Evolutionary conservation across 768 basidiomycete genomes (phyloP).

Genomic region (Suillus clintonianus): DNA sequence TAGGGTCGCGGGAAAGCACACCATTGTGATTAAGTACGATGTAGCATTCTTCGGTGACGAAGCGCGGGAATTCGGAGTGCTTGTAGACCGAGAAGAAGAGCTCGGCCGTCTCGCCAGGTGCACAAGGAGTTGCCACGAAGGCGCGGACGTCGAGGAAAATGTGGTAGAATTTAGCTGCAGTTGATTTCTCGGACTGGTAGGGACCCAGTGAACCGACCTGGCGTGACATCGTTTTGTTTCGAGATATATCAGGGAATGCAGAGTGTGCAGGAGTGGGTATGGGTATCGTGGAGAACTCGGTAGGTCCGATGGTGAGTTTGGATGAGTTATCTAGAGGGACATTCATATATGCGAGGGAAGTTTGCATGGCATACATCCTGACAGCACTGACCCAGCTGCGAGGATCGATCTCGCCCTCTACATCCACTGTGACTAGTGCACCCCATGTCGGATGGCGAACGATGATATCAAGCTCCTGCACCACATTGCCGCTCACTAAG

Average conservation of each 20-base stretch:
- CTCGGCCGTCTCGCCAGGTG: conserved; percentile 90
- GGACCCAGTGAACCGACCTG: conserved; percentile 37
- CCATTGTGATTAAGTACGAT: conserved; percentile 91
- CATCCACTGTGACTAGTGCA: conserved; percentile 85
- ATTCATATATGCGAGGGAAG: conserved; percentile 76
- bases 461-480: conserved; percentile 91
- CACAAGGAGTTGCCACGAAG: conserved; percentile 88
- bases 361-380: conserved; percentile 91
- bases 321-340: conserved; percentile 41
- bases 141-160: conserved; percentile 89
- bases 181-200: conserved; percentile 34
- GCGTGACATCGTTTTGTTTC: conserved; percentile 33
- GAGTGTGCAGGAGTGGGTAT: conserved; percentile 67
- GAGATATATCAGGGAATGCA: conserved; percentile 60
- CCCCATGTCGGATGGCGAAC: conserved; percentile 96
- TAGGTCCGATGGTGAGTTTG: conserved; percentile 38
- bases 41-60: conserved; percentile 93
- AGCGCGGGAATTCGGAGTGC: conserved; percentile 70
- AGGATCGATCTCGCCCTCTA: conserved; percentile 78
- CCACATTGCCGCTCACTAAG: conserved; percentile 87
- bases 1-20: conserved; percentile 77
- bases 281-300: conserved; percentile 50
- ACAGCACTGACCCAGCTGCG: conserved; percentile 88
- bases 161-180: conserved; percentile 79
- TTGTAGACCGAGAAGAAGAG: conserved; percentile 93